A percentile compares a stretch with the other conserved stretches of the same genome.
Conservation (phyloP, 805 yeast genomes). For the Saturnispora dispora region DNA sequence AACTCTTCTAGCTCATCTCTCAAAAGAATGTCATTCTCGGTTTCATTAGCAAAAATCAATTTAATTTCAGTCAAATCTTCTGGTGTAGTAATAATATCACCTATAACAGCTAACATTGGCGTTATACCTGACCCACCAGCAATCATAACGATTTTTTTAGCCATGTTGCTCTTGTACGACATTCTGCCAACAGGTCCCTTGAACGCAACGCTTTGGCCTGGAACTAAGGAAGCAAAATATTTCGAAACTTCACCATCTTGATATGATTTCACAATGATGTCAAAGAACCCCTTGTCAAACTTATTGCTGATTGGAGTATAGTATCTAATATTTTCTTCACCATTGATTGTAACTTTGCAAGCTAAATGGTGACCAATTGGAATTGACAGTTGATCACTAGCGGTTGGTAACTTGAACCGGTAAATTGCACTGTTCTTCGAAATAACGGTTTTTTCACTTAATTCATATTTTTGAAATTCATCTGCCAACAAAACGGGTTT, state of each 20-base stretch:
- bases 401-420: conserved; percentile 55
- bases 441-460: conserved; percentile 64
- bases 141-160: conserved; percentile 54
- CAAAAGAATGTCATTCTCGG: conserved; percentile 67
- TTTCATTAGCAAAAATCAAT: conserved; percentile 63
- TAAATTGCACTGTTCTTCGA: conserved; percentile 66
- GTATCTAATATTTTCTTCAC: conserved; percentile 50
- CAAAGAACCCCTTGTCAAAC: conserved; percentile 65
- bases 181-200: conserved; percentile 77
- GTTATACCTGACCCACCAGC: conserved; percentile 91
- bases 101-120: conserved; percentile 76
- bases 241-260: conserved; percentile 62
- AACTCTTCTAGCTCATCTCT: conserved; percentile 67
- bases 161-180: conserved; percentile 47
- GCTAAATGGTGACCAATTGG: conserved; percentile 75
- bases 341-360: conserved; percentile 39
- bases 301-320: conserved; percentile 71
- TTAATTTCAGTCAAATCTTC: conserved; percentile 54
- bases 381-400: conserved; percentile 50
- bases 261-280: conserved; percentile 68
- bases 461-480: conserved; percentile 57
- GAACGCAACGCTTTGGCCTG: conserved; percentile 60
- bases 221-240: conserved; percentile 51
- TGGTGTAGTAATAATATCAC: conserved; percentile 59
- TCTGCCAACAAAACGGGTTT: conserved; percentile 36